Evolutionary conservation across 2,329 filamentous ascomycete species (phyloP).

Genomic region (Fonsecaea pedrosoi): DNA sequence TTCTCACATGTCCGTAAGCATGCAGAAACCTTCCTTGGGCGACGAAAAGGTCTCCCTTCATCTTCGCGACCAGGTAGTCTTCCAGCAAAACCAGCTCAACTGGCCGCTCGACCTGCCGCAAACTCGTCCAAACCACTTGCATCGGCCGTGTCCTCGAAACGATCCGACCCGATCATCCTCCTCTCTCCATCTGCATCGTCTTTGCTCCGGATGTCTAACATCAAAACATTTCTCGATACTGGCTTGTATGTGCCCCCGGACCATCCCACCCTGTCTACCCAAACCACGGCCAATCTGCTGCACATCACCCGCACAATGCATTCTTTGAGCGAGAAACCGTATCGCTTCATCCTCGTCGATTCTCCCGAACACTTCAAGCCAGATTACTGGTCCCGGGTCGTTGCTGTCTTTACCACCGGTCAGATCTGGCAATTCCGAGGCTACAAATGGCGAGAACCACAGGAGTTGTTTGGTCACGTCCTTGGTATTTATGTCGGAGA

Average conservation of each 20-base stretch:
- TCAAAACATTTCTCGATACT: slow-evolving; percentile 88
- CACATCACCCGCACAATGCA: slow-evolving; percentile 82
- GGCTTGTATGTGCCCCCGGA: slow-evolving; percentile 82
- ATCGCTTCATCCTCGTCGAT: slow-evolving; percentile 95
- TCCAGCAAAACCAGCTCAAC: slow-evolving; percentile 29
- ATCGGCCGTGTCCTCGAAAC: slow-evolving; percentile 50
- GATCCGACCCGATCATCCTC: slow-evolving; percentile 86
- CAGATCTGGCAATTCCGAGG: slow-evolving; percentile 99
- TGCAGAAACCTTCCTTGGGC: slow-evolving; percentile 75
- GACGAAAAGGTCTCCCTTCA: slow-evolving; percentile 51
- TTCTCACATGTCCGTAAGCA: slow-evolving; percentile 92
- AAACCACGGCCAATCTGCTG: slow-evolving; percentile 76
- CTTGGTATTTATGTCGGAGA: slow-evolving; percentile 90
- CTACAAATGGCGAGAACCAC: slow-evolving; percentile 92
- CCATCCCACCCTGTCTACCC: slow-evolving; percentile 64
- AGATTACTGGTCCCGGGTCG: slow-evolving; percentile 94
- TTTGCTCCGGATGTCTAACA: slow-evolving; percentile 91
- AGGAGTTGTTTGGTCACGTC: slow-evolving; percentile 87
- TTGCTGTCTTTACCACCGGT: slow-evolving; percentile 95
- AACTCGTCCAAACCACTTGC: slow-evolving; percentile 34
- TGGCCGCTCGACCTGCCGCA: slow-evolving; percentile 36
- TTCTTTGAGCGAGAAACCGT: slow-evolving; percentile 64
- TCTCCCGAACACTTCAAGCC: slow-evolving; percentile 94
- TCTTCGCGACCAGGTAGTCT: slow-evolving; percentile 42
- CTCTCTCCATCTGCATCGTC: slow-evolving; percentile 95